These are phyloP conservation scores for Dillenia suffruticosa DNA, from an alignment of 164 flowering plant genomes.

Conservation along the genomic window DNA sequence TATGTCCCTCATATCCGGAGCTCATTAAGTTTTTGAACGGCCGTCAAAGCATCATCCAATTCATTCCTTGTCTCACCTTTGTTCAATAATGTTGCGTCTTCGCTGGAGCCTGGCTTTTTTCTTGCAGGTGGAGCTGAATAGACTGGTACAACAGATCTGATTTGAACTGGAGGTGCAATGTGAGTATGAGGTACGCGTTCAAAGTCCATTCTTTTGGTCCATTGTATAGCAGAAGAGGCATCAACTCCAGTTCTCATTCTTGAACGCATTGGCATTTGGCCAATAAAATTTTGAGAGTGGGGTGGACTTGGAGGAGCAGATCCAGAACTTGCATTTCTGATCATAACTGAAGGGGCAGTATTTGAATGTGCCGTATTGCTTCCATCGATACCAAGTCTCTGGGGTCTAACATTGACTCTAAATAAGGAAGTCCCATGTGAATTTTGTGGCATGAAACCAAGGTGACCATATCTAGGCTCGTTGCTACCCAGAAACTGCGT, in stretches of 20 bases:
- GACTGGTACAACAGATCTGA: conserved; percentile 52
- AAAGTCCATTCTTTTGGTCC: conserved; percentile 5
- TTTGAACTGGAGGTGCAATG: conserved; percentile 56
- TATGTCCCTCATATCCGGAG: conserved; percentile 19
- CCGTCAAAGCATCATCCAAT: conserved; percentile 11
- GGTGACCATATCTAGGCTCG: conserved; percentile 1
- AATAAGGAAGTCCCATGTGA: conserved; percentile 12
- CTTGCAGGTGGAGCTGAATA: conserved; percentile 49
- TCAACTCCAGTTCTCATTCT: conserved; percentile 24
- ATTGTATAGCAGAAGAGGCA: conserved; percentile 14
- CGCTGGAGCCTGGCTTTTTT: conserved; percentile 15
- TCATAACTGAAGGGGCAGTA: conserved; percentile 21
- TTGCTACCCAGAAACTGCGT: neutral
- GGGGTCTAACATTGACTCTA: conserved; percentile 9
- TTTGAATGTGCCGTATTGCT: conserved; percentile 15
- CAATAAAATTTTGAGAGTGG: neutral
- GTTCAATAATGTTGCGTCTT: conserved; percentile 10
- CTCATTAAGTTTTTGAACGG: conserved; percentile 23
- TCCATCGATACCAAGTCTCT: conserved; percentile 2
- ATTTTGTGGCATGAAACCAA: conserved; percentile 10
- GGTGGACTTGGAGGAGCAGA: conserved; percentile 9
- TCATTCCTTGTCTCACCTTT: conserved; percentile 15
- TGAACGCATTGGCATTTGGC: conserved; percentile 15
- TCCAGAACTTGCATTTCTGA: conserved; percentile 21
- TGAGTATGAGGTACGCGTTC: conserved; percentile 12